Base-by-base conservation (phyloP, 2,329 filamentous ascomycete genomes). In the Clarireedia homoeocarpa region DNA sequence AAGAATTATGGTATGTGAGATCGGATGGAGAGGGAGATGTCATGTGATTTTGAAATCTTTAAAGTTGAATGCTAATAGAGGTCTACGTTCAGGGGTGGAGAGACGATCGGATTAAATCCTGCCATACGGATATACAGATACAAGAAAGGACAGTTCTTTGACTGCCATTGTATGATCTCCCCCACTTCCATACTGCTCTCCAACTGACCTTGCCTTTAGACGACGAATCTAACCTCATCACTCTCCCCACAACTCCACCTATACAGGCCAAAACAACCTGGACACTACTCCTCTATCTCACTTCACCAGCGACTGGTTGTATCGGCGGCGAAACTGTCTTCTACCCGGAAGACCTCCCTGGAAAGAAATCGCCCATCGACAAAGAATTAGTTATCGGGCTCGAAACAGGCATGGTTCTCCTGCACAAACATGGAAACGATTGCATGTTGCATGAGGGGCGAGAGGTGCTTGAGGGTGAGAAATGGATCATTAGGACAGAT, bases 91-190 rank as follows among this genome's bases (percentile, higher is more conserved):
- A 96, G 90, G 89, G 90, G 88, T 56, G 91, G 91, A 27, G 80
- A 90, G 50, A 83, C 89, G 0, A 73, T 95, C n/a, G 91, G 91
- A 0, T 73, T 96, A 58, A 96, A 90, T 70, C 83, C 89, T 7
- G 95, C 95, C 62, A 95, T 96, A 55, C 80, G 92, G 36, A 82
- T 96, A 30, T 96, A 96, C 73, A 82, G 91, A 23, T 96, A 96
- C 71, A 81, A 79, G 1, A 82, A 86, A 62, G 89, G 89, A 0
- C 91, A 96, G 69, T 96, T 91, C 70, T 96, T 96, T 69, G 91
- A 91, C 67, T 86, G 89, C 65, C 92, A 96, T 70, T 96, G 89
- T 92, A 80, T 65, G 86, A 80, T n/a, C 12, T 54, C 48, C 20
- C 45, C 4, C 39, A 39, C 3, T 49, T 20, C 36, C 45, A 34